Evolutionary conservation across 2,329 filamentous ascomycete species (phyloP).

Genomic region (Lachnellula suecica): DNA sequence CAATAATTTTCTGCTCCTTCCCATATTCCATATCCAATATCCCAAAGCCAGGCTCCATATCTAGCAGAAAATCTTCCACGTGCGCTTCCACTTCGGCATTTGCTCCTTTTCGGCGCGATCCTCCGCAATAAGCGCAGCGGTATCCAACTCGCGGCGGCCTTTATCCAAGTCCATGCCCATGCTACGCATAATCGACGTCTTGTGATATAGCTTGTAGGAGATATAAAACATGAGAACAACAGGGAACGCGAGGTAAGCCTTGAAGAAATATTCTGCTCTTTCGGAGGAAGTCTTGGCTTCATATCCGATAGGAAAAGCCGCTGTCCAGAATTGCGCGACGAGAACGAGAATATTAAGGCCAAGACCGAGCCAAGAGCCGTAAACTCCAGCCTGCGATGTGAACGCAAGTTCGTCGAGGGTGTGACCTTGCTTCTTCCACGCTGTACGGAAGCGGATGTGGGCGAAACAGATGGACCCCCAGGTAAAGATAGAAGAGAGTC

Average conservation of each 20-base stretch:
- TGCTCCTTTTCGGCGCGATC: conserved; percentile 69
- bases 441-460: conserved; percentile 63
- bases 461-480: conserved; percentile 67
- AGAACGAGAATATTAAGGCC: conserved; percentile 66
- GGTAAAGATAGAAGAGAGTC: conserved; percentile 70
- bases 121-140: conserved; percentile 73
- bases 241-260: conserved; percentile 51
- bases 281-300: background rate
- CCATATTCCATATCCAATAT: background rate
- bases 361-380: conserved; percentile 68
- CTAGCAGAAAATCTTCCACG: conserved; percentile 71
- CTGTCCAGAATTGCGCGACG: conserved; percentile 46
- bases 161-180: conserved; percentile 83
- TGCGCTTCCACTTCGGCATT: conserved; percentile 74
- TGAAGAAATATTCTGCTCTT: conserved; percentile 49
- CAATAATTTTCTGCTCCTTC: no score
- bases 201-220: conserved; percentile 64
- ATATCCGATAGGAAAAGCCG: conserved; percentile 33
- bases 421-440: conserved; percentile 59
- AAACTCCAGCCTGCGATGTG: conserved; percentile 47
- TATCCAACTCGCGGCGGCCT: conserved; percentile 78
- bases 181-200: conserved; percentile 63
- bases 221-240: conserved; percentile 57
- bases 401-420: conserved; percentile 45
- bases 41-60: background rate